These are phyloP conservation scores for Aspergillus brasiliensis DNA, from an alignment of 2,329 filamentous ascomycete species.

Conservation along the genomic window DNA sequence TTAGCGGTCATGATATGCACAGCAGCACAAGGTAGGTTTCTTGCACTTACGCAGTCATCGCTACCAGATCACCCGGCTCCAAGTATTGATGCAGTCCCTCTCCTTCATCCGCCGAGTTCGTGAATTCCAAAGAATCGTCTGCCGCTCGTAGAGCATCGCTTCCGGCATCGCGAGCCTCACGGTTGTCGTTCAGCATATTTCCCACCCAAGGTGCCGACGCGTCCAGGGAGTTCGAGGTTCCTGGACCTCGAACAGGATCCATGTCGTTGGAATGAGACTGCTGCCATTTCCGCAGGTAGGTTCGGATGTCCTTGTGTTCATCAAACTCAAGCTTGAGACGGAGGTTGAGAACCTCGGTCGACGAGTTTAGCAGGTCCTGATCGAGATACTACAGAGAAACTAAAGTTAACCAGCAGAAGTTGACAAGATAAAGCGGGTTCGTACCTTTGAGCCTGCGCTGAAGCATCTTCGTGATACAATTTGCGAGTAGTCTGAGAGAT, in stretches of 20 bases:
- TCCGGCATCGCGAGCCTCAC: conserved; percentile 29
- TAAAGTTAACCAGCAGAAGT: background rate
- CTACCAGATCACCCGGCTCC: conserved; percentile 46
- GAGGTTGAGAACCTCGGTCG: conserved; percentile 29
- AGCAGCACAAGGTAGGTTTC: background rate
- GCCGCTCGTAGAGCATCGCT: conserved; percentile 27
- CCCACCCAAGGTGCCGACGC: conserved; percentile 26
- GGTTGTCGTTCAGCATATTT: conserved; percentile 38
- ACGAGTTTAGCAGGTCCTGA: conserved; percentile 7
- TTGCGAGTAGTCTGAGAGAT: background rate
- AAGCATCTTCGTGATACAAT: conserved; percentile 1
- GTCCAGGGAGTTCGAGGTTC: conserved; percentile 17
- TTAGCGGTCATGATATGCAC: background rate
- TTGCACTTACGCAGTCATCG: conserved; percentile 33
- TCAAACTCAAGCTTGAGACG: conserved; percentile 38
- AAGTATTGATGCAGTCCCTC: conserved; percentile 34
- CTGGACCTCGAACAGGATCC: conserved; percentile 33
- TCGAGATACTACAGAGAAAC: background rate
- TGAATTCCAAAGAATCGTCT: conserved; percentile 30
- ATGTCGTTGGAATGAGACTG: conserved; percentile 29
- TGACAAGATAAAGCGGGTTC: background rate
- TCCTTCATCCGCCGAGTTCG: conserved; percentile 32
- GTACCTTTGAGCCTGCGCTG: conserved; percentile 7
- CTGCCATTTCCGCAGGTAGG: conserved; percentile 47
- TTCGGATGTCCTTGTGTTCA: conserved; percentile 40